A percentile compares a stretch with the other conserved stretches of the same genome.
phyloP scores from a whole-genome alignment of 2,329 filamentous ascomycete species.

The Fusarium sp. region DNA sequence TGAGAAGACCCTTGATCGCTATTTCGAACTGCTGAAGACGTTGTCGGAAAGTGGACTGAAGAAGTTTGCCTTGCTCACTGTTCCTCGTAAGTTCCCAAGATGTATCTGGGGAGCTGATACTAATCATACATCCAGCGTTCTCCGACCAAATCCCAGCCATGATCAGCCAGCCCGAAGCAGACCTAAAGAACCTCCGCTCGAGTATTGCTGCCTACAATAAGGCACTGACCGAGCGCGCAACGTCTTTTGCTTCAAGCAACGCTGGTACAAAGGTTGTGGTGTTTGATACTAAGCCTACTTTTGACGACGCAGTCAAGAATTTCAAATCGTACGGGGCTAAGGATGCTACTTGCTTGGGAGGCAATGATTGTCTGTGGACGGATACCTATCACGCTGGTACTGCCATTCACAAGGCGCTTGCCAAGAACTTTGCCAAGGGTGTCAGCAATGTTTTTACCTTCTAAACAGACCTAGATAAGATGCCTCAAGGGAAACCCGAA shows the following conservation, averaged over 20 bases:
- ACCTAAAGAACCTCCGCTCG: slow-evolving; percentile 14
- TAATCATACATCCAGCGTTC: not conserved
- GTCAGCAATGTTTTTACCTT: slow-evolving; percentile 2
- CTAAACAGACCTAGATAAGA: not conserved
- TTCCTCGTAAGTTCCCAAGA: slow-evolving; percentile 1
- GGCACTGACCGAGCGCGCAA: slow-evolving; percentile 6
- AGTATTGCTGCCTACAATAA: slow-evolving; percentile 18
- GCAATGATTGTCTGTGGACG: slow-evolving; percentile 23
- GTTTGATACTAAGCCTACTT: slow-evolving; percentile 23
- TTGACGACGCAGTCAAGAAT: slow-evolving; percentile 1
- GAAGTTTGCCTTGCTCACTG: slow-evolving; percentile 27
- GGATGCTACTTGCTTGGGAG: slow-evolving; percentile 19
- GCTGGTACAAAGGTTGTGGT: not conserved
- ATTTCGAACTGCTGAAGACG: slow-evolving; percentile 26
- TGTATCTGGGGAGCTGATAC: accelerated
- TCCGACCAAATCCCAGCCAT: slow-evolving; percentile 21
- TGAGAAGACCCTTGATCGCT: slow-evolving; percentile 11
- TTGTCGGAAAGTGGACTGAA: slow-evolving; percentile 11
- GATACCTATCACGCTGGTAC: slow-evolving; percentile 27
- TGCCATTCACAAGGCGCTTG: slow-evolving; percentile 26
- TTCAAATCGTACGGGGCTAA: slow-evolving; percentile 23
- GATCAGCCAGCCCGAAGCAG: slow-evolving; percentile 10
- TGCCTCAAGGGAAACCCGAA: not conserved
- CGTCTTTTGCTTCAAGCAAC: slow-evolving; percentile 1
- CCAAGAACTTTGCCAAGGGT: slow-evolving; percentile 12